phyloP scores from a whole-genome alignment of 805 yeast species.

The Candida berthetii region DNA sequence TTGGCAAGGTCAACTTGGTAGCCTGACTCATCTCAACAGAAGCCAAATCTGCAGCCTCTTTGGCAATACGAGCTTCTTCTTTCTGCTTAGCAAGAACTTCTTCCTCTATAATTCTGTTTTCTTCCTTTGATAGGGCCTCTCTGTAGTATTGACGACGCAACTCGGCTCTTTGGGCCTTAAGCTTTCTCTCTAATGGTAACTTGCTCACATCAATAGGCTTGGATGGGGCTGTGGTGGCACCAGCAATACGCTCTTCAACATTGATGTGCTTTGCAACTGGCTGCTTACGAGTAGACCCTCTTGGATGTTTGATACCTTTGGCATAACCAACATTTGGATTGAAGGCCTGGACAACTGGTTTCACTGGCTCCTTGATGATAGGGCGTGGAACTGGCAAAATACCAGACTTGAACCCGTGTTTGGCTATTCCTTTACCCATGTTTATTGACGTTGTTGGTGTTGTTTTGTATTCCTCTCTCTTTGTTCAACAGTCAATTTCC shows the following conservation, averaged over 20 bases:
- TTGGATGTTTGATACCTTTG: constrained; percentile 62
- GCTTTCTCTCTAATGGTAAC: constrained; percentile 14
- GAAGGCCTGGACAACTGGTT: constrained; percentile 33
- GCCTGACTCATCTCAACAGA: constrained; percentile 43
- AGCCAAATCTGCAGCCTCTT: constrained; percentile 22
- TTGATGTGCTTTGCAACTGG: constrained; percentile 46
- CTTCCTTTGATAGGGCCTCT: constrained; percentile 42
- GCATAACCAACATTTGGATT: constrained; percentile 63
- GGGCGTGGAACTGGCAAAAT: constrained; percentile 73
- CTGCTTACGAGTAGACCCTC: constrained; percentile 51
- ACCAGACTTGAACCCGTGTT: constrained; percentile 63
- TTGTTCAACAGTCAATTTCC: too few species aligned
- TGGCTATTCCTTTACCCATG: constrained; percentile 43
- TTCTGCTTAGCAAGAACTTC: constrained; percentile 22
- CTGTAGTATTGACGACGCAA: constrained; percentile 67
- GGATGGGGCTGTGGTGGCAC: constrained; percentile 43
- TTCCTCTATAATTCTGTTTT: constrained; percentile 25
- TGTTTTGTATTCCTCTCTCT: too few species aligned
- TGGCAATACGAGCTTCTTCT: constrained; percentile 18
- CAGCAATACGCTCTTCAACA: constrained; percentile 52
- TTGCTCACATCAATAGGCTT: constrained; percentile 35
- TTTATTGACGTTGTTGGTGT: background rate
- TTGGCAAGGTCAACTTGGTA: constrained; percentile 67
- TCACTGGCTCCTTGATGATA: constrained; percentile 58
- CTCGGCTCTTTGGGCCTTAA: constrained; percentile 37